Base-by-base conservation (phyloP, 1,284 basidiomycete genomes). In the Rhodotorula sp. region DNA sequence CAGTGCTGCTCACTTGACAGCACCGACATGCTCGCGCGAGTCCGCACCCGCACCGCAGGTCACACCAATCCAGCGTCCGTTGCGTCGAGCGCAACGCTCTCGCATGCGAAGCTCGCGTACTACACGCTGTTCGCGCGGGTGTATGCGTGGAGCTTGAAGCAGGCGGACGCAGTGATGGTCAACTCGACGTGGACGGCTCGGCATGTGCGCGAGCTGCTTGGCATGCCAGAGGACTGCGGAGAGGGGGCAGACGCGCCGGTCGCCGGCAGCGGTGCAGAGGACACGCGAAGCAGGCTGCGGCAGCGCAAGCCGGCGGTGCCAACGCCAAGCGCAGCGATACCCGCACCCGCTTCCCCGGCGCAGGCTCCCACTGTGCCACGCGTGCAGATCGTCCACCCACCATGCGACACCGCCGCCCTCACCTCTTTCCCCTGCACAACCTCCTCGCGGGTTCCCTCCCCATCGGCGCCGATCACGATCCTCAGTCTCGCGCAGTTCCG, bases 181-280 rank as follows among this genome's bases (percentile, higher is more conserved):
- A 99, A 99, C 82, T 97, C 94, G 1, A 90, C 90, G 0, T 99
- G 97, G 96, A 99, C 97, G 2, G 88, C 89, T 76, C 86, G 86
- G 53, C 97, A 99, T 79, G 84, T 99, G 74, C 86, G 90, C 76
- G 84, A 86, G 3, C 87, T 95, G 59, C 82, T 95, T 25, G 15
- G 46, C 32, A 25, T 8, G 10, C n/a, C n/a, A n/a, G 39, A 15
- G 9, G 50, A 53, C 9, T 34, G 21, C 29, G 48, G 36, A 6
- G 34, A 10, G 25, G 36, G 4, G 22, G 25, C 25, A 37, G 55
- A 7, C 2, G n/a, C 15, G 37, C 27, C 22, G 55, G 9, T 34
- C 32, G 21, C 15, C 21, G 15, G n/a, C 6, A 13, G 25, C 25
- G 17, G 10, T 3, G 36, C 36, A 13, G 21, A 19, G 34, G 34